Evolutionary conservation across 306 rosid species (phyloP), one percentile per base, ranked within the genome.

Genomic region (Pyrus betulifolia): DNA sequence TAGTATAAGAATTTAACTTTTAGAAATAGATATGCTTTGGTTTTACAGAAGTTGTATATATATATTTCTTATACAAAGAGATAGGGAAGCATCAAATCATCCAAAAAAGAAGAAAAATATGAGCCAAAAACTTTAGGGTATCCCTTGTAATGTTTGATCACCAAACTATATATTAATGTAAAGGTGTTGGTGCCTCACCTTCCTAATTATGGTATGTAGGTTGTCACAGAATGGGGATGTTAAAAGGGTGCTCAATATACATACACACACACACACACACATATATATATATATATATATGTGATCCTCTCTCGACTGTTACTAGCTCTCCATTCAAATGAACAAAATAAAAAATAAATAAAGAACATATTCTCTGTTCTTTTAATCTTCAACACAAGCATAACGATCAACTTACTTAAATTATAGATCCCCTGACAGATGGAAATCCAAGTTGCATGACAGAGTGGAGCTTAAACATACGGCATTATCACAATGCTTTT

Each of bases 361-460:
- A 45, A 76, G 65, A 76, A 64, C 35, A 9, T 79, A 65, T 83
- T 83, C 58, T 70, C 3, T 64, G 18, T 25, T 61, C 69, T 31
- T 64, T 64, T 42, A 15, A 57, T 69, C 46, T 54, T 77, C 4
- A 21, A 38, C 30, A 63, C 33, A 78, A 44, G 66, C 60, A 74
- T 70, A 64, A 28, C 54, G 60, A 21, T n/a, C 51, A 42, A 28
- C 44, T 19, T 66, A 42, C 59, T 4, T 35, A 31, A 22, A 78
- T 52, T 23, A 75, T 57, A 35, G 54, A 31, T 79, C 35, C 46
- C 65, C 6, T 8, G 46, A 8, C 19, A 67, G 25, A 62, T 72
- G 76, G 81, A 79, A 74, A 82, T 82, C 88, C 79, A 78, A 70
- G 58, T 73, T 61, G 80, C 80, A 61, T 10, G 72, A 69, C 44